Percentiles rank a stretch among this genome's conserved stretches.
phyloP scores from a whole-genome alignment of 2,329 filamentous ascomycete genomes.

The Ramularia endophylla region DNA sequence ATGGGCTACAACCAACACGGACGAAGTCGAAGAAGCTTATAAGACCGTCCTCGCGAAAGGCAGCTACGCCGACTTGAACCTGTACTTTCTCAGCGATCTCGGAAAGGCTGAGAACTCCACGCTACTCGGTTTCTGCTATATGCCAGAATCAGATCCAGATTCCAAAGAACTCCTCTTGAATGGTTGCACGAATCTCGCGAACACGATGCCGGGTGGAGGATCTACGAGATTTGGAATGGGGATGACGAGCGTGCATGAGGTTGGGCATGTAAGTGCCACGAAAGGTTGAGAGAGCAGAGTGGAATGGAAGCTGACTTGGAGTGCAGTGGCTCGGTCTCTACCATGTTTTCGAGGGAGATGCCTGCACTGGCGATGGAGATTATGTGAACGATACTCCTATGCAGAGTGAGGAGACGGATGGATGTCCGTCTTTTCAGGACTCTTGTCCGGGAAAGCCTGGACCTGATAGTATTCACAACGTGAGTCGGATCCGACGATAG shows the following conservation, averaged over 20 bases:
- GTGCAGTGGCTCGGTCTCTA: constrained; percentile 37
- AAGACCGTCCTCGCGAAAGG: background rate
- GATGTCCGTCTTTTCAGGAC: constrained; percentile 45
- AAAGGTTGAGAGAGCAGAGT: no score
- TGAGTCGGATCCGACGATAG: no score
- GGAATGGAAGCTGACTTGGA: background rate
- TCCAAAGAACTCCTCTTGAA: constrained; percentile 36
- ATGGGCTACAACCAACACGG: background rate
- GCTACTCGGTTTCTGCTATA: constrained; percentile 29
- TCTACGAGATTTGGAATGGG: constrained; percentile 39
- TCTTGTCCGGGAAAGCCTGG: constrained; percentile 41
- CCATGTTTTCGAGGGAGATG: constrained; percentile 37
- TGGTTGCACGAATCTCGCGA: constrained; percentile 48
- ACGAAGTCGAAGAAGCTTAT: background rate
- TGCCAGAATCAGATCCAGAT: constrained; percentile 34
- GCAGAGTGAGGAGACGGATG: constrained; percentile 38
- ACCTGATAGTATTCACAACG: constrained; percentile 45
- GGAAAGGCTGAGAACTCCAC: constrained; percentile 1
- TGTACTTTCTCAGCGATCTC: constrained; percentile 52
- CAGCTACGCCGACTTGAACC: constrained; percentile 45
- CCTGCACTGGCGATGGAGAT: constrained; percentile 35
- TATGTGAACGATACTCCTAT: constrained; percentile 36
- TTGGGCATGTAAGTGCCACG: constrained; percentile 26
- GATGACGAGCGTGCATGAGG: constrained; percentile 36
- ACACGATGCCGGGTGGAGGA: constrained; percentile 45